phyloP scores from a whole-genome alignment of 805 yeast species.

The Ogataea polymorpha region DNA sequence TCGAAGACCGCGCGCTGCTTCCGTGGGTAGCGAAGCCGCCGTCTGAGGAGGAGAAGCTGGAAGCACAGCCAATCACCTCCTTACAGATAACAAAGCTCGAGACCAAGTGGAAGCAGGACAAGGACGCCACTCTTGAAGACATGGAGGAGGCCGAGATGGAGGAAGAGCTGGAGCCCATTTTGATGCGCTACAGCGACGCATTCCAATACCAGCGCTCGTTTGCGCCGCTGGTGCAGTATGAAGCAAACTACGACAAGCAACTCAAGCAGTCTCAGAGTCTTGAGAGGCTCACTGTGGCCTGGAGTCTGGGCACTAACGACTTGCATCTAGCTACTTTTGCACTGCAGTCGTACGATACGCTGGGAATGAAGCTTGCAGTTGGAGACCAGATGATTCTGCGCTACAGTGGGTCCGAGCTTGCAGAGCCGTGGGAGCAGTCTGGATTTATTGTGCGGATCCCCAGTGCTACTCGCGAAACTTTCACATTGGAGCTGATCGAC shows the following conservation, averaged over 20 bases:
- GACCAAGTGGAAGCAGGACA: slow-evolving; percentile 74
- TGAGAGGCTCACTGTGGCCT: slow-evolving; percentile 65
- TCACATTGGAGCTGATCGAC: slow-evolving; percentile 64
- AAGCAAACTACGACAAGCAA: slow-evolving; percentile 74
- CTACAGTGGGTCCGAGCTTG: slow-evolving; percentile 49
- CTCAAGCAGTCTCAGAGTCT: slow-evolving; percentile 75
- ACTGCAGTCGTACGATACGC: slow-evolving; percentile 62
- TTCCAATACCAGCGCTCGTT: slow-evolving; percentile 80
- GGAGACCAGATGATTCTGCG: slow-evolving; percentile 80
- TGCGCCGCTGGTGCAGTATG: slow-evolving; percentile 78
- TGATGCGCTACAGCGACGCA: slow-evolving; percentile 77
- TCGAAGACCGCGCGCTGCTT: slow-evolving; percentile 73
- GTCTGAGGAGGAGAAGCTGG: slow-evolving; percentile 55
- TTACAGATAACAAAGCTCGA: slow-evolving; percentile 72
- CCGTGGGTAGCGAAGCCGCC: slow-evolving; percentile 81
- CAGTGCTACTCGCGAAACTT: slow-evolving; percentile 58
- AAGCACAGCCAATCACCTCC: slow-evolving; percentile 53
- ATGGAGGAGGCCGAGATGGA: slow-evolving; percentile 51
- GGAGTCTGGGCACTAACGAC: slow-evolving; percentile 69
- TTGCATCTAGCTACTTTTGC: slow-evolving; percentile 67
- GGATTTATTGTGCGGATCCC: slow-evolving; percentile 78
- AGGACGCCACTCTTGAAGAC: slow-evolving; percentile 69
- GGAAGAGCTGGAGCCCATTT: slow-evolving; percentile 63
- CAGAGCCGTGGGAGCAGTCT: slow-evolving; percentile 64
- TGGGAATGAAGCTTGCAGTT: slow-evolving; percentile 66